Evolutionary conservation across 2,329 filamentous ascomycete species (phyloP), one percentile per base, ranked within the genome.

Genomic region (Dothistroma pini): DNA sequence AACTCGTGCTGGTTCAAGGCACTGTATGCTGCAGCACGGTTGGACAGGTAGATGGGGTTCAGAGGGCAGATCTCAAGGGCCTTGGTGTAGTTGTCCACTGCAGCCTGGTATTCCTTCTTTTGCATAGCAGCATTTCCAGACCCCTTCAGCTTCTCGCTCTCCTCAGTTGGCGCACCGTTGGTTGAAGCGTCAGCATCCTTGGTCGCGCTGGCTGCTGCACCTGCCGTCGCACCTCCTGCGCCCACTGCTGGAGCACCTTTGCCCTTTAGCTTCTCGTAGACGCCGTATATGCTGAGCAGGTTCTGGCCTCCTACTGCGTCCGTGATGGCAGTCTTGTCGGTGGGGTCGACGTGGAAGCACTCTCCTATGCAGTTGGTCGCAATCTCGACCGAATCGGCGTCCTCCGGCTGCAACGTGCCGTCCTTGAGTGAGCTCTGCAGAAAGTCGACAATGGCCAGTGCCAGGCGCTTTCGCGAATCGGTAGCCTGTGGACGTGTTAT

Each of bases 371-470:
- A 97, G 79, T 93, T 93, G 75, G 90, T 84, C 68, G 95, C 95
- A 56, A 99, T 89, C 75, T 99, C 95, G 75, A 99, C 90, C 66
- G 89, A 93, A 74, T 99, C 95, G 69, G 88, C 86, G 77, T 99
- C 93, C 71, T 97, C 95, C 70, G 89, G 80, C 57, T 88, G 84
- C 61, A 99, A 85, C 50, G 92, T 96, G 72, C 95, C 95, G 76
- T 99, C 95, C 65, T 86, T 89, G 69, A 91, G 81, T 51, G 92
- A 96, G 62, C 86, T 87, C 70, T 85, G 85, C 63, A 99, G 89
- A 82, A 96, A 99, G 80, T 97, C 91, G 81, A 96, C 91, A 77
- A 99, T 93, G 71, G 95, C 91, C 75, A 99, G 90, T 77, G 95
- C 95, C 66, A 99, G 89, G 80, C 93, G 91, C 85, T 99, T 88